Evolutionary conservation across 2,329 filamentous ascomycete species (phyloP), one percentile per base, ranked within the genome.

Genomic region (Parasarocladium wereldwijsianum): DNA sequence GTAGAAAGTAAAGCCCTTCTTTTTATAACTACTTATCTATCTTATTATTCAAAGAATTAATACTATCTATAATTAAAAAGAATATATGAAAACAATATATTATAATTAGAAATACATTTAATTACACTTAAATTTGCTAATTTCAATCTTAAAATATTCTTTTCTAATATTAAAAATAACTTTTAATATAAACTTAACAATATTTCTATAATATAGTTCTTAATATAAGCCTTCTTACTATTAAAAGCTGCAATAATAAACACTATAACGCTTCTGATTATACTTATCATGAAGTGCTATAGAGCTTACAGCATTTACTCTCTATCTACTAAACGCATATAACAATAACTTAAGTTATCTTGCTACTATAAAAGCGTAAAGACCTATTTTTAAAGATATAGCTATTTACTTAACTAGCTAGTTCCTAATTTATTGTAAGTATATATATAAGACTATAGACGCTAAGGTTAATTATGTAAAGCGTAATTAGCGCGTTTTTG

Each of bases 181-280:
- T 17, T 28, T 9, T 16, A 28, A 15, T 28, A 28, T 28, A 16
- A 17, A 28, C 9, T 10, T 28, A 25, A 25, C 8, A 15, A 31
- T 31, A 25, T 31, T 17, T 25, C 6, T 17, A 6, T 24, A 24
- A 25, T 15, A 24, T 16, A 28, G 16, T 28, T 16, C 18, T 28
- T 15, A 16, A 9, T 16, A 28, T 28, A 28, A 28, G 16, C 26
- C 17, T 25, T 10, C 17, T 14, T 10, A 13, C 15, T 24, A 25
- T 14, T 26, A 10, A 31, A 31, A 16, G 12, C 13, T 31, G 24
- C 16, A 31, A 26, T 23, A 31, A 24, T 24, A 22, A 31, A 26
- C 9, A 25, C 14, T 25, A 9, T 31, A 11, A 31, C 8, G 9
- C 14, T 17, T 15, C 8, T 25, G 9, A 15, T 7, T 31, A 22